phyloP scores from a whole-genome alignment of 345 rosid genomes.

The Boechera retrofracta region DNA sequence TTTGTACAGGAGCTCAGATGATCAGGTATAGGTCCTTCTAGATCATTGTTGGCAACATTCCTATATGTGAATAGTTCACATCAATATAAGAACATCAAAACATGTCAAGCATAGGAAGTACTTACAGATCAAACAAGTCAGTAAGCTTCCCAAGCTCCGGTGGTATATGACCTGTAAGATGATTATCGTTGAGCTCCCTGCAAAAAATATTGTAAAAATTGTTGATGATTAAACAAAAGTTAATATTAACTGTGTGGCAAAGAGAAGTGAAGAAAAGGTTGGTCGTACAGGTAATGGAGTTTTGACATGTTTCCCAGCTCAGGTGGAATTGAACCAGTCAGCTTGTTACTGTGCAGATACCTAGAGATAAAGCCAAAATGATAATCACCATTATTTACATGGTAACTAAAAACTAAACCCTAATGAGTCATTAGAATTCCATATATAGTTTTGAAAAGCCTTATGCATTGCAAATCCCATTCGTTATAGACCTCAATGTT shows the following conservation, averaged over 20 bases:
- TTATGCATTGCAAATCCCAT: neutral
- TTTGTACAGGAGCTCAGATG: slow-evolving; percentile 87
- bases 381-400: neutral
- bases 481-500: neutral
- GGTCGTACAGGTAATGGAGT: slow-evolving; percentile 86
- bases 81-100: slow-evolving; percentile 20
- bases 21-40: slow-evolving; percentile 88
- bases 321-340: slow-evolving; percentile 83
- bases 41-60: slow-evolving; percentile 81
- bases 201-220: slow-evolving; percentile 13
- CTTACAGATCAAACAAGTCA: slow-evolving; percentile 89
- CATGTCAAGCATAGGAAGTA: slow-evolving; percentile 7
- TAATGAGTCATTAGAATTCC: slow-evolving; percentile 9
- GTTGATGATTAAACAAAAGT: neutral
- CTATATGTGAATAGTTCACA: slow-evolving; percentile 47
- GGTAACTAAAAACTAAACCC: neutral
- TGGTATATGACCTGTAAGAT: slow-evolving; percentile 72
- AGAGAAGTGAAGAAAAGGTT: neutral
- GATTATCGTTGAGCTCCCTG: slow-evolving; percentile 95
- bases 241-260: neutral
- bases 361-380: slow-evolving; percentile 46
- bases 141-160: slow-evolving; percentile 96
- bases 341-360: slow-evolving; percentile 83
- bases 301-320: slow-evolving; percentile 98
- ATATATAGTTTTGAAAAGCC: neutral